A percentile compares a stretch with the other conserved stretches of the same genome.
Conservation (phyloP, 805 yeast species). For the Suhomyces sp. region DNA sequence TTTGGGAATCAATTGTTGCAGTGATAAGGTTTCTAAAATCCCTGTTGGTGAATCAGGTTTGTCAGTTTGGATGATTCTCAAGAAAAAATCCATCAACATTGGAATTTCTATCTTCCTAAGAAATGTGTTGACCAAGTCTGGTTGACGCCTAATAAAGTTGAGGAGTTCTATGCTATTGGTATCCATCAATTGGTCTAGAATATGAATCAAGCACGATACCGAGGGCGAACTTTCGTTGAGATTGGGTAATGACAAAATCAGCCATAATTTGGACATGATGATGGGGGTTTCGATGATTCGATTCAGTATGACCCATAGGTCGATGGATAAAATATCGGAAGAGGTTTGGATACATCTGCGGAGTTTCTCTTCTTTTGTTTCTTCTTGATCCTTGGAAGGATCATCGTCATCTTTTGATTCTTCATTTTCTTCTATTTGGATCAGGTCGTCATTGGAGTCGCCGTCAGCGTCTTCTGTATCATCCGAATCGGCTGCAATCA, state of each 20-base stretch:
- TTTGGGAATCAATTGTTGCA: slow-evolving; percentile 71
- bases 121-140: slow-evolving; percentile 73
- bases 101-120: slow-evolving; percentile 88
- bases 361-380: slow-evolving; percentile 31
- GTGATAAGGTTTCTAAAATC: slow-evolving; percentile 70
- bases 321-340: slow-evolving; percentile 40
- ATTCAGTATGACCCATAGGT: slow-evolving; percentile 44
- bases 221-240: slow-evolving; percentile 39
- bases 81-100: slow-evolving; percentile 86
- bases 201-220: slow-evolving; percentile 49
- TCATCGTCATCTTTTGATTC: slow-evolving; percentile 6
- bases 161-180: slow-evolving; percentile 57
- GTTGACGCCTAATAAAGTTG: slow-evolving; percentile 67
- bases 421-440: slow-evolving; percentile 4
- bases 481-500: slow-evolving; percentile 11
- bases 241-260: slow-evolving; percentile 30
- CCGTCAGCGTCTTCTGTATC: slow-evolving; percentile 2
- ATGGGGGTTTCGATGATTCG: slow-evolving; percentile 42
- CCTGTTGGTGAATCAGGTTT: slow-evolving; percentile 89
- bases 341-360: slow-evolving; percentile 40
- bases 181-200: slow-evolving; percentile 84
- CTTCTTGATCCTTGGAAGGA: slow-evolving; percentile 15
- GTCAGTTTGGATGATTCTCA: slow-evolving; percentile 89
- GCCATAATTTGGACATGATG: slow-evolving; percentile 43
- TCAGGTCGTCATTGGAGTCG: slow-evolving; percentile 1